These are phyloP conservation scores for Pseudozyma pruni DNA, from an alignment of 1,284 basidiomycete species.

Conservation along the genomic window DNA sequence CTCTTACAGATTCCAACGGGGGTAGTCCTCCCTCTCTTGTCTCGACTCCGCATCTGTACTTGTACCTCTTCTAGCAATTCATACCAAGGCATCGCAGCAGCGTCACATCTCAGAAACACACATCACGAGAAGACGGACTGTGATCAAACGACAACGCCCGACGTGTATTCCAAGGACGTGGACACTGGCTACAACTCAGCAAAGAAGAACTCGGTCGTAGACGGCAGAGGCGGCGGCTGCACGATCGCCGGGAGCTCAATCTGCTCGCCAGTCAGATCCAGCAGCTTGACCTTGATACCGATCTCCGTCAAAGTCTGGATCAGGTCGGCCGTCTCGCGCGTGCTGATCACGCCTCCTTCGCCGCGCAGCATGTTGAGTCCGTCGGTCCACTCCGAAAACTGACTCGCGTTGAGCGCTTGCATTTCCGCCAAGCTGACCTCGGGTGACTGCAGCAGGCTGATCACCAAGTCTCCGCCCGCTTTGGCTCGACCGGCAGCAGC, in stretches of 20 bases:
- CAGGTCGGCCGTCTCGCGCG: conserved; percentile 60
- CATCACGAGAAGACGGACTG: no score
- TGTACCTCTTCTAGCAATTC: conserved; percentile 16
- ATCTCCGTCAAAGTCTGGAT: conserved; percentile 80
- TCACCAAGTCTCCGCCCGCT: conserved; percentile 23
- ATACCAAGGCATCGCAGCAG: conserved; percentile 1
- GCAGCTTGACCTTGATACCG: conserved; percentile 90
- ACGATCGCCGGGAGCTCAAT: conserved; percentile 52
- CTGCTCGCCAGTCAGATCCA: conserved; percentile 68
- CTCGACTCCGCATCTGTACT: conserved; percentile 23
- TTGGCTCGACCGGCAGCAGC: background rate
- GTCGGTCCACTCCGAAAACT: conserved; percentile 96
- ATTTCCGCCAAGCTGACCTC: conserved; percentile 78
- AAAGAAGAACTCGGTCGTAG: conserved; percentile 63
- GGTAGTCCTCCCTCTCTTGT: conserved; percentile 2
- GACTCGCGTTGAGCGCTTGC: conserved; percentile 82
- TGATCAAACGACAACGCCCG: no score
- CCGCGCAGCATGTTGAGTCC: conserved; percentile 79
- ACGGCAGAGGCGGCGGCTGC: conserved; percentile 50
- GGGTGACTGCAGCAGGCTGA: conserved; percentile 53
- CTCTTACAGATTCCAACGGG: conserved; percentile 32
- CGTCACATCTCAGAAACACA: no score
- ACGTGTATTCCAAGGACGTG: no score
- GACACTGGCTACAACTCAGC: conserved; percentile 46
- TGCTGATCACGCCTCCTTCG: conserved; percentile 58